Conservation (phyloP, 352 stramenopile genomes). For the Phytophthora tubulina region DNA sequence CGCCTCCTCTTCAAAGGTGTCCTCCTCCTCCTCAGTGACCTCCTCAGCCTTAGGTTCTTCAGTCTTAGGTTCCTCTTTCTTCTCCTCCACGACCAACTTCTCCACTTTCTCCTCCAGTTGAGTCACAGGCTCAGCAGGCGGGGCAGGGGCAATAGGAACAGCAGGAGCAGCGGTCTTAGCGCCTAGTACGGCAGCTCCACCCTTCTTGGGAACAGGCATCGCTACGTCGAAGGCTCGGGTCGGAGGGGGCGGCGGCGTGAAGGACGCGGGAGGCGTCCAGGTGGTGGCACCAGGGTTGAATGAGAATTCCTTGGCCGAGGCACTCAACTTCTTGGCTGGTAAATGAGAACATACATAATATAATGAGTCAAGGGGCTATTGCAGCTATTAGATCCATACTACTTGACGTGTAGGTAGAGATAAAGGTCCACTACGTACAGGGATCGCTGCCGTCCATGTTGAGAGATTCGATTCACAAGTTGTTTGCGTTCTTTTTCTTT, state of each 20-base stretch:
- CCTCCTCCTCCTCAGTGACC: slow-evolving; percentile 44
- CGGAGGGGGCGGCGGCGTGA: slow-evolving; percentile 54
- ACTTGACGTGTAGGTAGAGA: not conserved
- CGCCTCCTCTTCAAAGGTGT: slow-evolving; percentile 67
- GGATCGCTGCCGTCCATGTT: slow-evolving; percentile 52
- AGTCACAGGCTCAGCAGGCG: slow-evolving; percentile 37
- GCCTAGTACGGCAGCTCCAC: slow-evolving; percentile 51
- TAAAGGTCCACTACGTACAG: slow-evolving; percentile 37
- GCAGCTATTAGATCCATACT: not conserved
- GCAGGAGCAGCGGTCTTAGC: slow-evolving; percentile 28
- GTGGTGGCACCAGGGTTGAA: slow-evolving; percentile 78
- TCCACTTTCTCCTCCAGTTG: slow-evolving; percentile 46
- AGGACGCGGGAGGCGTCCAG: slow-evolving; percentile 63
- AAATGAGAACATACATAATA: not conserved
- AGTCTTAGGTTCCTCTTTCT: slow-evolving; percentile 38
- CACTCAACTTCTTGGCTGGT: slow-evolving; percentile 77
- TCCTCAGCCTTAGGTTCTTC: slow-evolving; percentile 50
- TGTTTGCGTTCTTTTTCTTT: too few relatives aligned
- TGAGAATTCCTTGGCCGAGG: slow-evolving; percentile 73
- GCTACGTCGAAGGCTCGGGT: slow-evolving; percentile 61
- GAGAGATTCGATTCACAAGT: too few relatives aligned
- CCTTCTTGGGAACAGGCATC: slow-evolving; percentile 84
- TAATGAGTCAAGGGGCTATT: not conserved
- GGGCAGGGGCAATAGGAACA: slow-evolving; percentile 30
- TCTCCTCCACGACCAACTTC: slow-evolving; percentile 34